Evolutionary conservation across 2,329 filamentous ascomycete species (phyloP).

Genomic region (Paecilomyces sp.): DNA sequence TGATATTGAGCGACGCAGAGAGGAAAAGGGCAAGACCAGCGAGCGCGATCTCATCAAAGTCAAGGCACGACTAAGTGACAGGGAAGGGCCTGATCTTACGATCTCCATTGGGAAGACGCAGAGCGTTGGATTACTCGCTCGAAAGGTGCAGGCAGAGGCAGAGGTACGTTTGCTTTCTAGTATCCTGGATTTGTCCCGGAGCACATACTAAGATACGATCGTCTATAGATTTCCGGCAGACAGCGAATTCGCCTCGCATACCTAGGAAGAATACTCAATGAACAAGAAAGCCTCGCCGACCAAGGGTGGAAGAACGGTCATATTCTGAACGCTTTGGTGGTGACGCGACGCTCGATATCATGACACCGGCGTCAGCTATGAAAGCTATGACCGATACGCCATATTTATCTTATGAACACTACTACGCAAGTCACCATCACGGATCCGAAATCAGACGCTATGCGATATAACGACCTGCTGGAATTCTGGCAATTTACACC

Average conservation of each 20-base stretch:
- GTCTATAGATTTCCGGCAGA: slow-evolving; percentile 47
- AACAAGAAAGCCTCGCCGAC: slow-evolving; percentile 54
- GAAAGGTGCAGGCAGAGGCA: slow-evolving; percentile 57
- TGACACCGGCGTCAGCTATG: not conserved
- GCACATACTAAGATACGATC: slow-evolving; percentile 4
- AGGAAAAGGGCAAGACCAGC: slow-evolving; percentile 56
- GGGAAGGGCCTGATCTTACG: slow-evolving; percentile 54
- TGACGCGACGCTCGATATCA: slow-evolving; percentile 15
- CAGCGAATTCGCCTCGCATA: slow-evolving; percentile 67
- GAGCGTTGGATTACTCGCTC: slow-evolving; percentile 56
- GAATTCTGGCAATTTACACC: not conserved
- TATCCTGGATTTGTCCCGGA: not conserved
- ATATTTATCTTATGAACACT: not conserved
- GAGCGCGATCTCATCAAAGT: slow-evolving; percentile 52
- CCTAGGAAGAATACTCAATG: slow-evolving; percentile 71
- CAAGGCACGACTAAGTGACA: slow-evolving; percentile 59
- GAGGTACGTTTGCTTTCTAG: slow-evolving; percentile 44
- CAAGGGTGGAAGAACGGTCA: slow-evolving; percentile 73
- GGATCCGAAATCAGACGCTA: not conserved
- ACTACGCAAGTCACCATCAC: not conserved
- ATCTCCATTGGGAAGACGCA: slow-evolving; percentile 54
- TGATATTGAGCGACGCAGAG: slow-evolving; percentile 36
- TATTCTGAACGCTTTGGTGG: slow-evolving; percentile 70
- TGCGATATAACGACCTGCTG: not conserved
- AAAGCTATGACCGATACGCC: not conserved